Conservation (phyloP, 2,329 filamentous ascomycete genomes). For the Pezicula neosporulosa region DNA sequence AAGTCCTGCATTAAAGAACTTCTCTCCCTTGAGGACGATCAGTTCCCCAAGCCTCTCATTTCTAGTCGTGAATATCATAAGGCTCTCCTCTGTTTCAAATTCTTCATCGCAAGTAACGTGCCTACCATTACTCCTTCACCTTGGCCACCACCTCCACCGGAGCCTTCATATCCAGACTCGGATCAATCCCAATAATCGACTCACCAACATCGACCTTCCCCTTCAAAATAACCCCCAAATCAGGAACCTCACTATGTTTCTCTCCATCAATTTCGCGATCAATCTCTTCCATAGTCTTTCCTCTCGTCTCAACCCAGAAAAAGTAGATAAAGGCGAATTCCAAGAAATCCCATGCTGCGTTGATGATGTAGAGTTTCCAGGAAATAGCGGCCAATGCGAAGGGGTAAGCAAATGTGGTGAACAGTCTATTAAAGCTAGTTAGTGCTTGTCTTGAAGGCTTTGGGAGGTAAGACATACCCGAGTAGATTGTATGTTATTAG, state of each 20-base stretch:
- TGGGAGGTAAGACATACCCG: conserved; percentile 15
- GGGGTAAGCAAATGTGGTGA: conserved; percentile 26
- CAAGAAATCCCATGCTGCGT: conserved; percentile 16
- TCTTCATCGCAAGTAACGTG: no score
- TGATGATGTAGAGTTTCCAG: conserved; percentile 43
- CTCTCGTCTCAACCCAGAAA: conserved; percentile 33
- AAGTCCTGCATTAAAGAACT: no score
- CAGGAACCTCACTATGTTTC: conserved; percentile 17
- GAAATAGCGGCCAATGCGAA: conserved; percentile 37
- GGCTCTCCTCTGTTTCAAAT: no score
- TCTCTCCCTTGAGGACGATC: no score
- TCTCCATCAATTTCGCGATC: conserved; percentile 29
- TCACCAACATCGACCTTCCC: no score
- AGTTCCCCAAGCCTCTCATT: background rate
- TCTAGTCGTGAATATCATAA: no score
- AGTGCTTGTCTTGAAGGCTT: conserved; percentile 7
- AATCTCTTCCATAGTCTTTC: conserved; percentile 33
- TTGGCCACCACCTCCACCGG: background rate
- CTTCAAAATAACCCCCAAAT: background rate
- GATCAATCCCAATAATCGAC: no score
- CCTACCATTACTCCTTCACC: background rate
- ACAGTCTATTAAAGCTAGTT: conserved; percentile 7
- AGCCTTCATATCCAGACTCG: no score
- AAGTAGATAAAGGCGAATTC: background rate
- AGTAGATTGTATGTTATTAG: conserved; percentile 3